Evolutionary conservation across 306 rosid species (phyloP).

Genomic region (Ormosia semicastrata): DNA sequence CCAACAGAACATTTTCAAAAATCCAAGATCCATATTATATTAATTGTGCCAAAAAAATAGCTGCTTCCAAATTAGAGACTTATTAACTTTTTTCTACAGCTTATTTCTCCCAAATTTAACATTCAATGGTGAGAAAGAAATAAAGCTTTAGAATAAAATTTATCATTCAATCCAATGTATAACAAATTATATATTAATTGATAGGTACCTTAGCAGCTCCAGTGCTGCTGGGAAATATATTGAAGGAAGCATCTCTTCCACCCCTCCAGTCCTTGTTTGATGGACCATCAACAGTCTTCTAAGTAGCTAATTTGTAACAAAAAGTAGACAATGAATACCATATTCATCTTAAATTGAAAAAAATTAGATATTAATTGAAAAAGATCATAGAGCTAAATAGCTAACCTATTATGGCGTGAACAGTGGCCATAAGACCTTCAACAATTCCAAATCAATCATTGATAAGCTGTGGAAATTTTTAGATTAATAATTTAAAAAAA

Average conservation of each 20-base stretch:
- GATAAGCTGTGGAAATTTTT: constrained; percentile 53
- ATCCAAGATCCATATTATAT: too few species aligned
- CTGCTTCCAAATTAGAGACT: too few species aligned
- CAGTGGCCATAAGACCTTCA: constrained; percentile 98
- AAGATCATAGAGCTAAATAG: too few species aligned
- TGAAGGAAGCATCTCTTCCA: constrained; percentile 98
- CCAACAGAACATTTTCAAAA: too few species aligned
- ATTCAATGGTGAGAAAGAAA: constrained; percentile 17
- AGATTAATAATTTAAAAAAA: not conserved
- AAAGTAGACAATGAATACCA: not conserved
- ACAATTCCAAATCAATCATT: constrained; percentile 90
- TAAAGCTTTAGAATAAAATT: not conserved
- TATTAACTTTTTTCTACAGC: constrained; percentile 65
- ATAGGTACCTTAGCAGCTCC: constrained; percentile 94
- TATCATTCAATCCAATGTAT: not conserved
- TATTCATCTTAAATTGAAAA: not conserved
- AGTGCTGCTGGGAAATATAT: constrained; percentile 97
- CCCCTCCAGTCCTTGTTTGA: constrained; percentile 99
- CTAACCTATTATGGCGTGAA: too few species aligned
- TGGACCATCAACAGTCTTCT: constrained; percentile 99
- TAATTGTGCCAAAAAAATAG: too few species aligned
- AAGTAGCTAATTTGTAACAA: constrained; percentile 68
- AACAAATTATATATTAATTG: not conserved
- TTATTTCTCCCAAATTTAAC: constrained; percentile 33
- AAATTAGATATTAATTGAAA: too few species aligned